phyloP scores from a whole-genome alignment of 108 stramenopile genomes.

The Phaeodactylum tricornutum region DNA sequence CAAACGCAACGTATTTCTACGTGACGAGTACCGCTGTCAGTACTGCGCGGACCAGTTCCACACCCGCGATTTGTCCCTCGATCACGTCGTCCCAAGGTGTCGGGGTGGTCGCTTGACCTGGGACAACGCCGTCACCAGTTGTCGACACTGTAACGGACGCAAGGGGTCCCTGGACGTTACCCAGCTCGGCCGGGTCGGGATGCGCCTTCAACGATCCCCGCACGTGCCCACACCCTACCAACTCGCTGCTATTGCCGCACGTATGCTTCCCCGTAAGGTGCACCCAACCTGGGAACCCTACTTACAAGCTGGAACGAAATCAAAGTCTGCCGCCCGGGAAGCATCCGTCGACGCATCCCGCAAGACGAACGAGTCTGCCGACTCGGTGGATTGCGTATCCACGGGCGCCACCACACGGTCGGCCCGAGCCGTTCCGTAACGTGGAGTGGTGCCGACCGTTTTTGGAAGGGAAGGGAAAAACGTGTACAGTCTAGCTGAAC shows the following conservation, averaged over 20 bases:
- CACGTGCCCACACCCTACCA: conserved; percentile 46
- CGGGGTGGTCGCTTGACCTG: conserved; percentile 59
- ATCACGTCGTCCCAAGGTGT: conserved; percentile 71
- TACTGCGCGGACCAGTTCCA: conserved; percentile 61
- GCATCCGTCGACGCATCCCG: conserved; percentile 28
- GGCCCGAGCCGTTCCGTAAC: too few species aligned
- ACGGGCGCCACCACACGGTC: too few species aligned
- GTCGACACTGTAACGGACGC: conserved; percentile 64
- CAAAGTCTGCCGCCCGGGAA: neutral
- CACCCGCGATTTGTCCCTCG: conserved; percentile 63
- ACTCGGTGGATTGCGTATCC: too few species aligned
- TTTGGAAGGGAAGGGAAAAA: too few species aligned
- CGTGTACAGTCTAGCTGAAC: too few species aligned
- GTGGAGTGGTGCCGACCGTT: too few species aligned
- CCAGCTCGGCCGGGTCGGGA: conserved; percentile 43
- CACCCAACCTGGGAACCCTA: conserved; percentile 77
- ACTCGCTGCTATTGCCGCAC: conserved; percentile 45
- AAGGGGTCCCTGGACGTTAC: conserved; percentile 52
- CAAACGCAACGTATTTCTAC: conserved; percentile 72
- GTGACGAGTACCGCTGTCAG: conserved; percentile 80
- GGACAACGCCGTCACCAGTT: conserved; percentile 77
- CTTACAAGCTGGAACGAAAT: conserved; percentile 24
- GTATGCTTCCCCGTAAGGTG: conserved; percentile 64
- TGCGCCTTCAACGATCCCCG: conserved; percentile 45
- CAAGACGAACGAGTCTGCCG: too few species aligned